phyloP scores from a whole-genome alignment of 2,329 filamentous ascomycete species.

The Diatrype stigma region DNA sequence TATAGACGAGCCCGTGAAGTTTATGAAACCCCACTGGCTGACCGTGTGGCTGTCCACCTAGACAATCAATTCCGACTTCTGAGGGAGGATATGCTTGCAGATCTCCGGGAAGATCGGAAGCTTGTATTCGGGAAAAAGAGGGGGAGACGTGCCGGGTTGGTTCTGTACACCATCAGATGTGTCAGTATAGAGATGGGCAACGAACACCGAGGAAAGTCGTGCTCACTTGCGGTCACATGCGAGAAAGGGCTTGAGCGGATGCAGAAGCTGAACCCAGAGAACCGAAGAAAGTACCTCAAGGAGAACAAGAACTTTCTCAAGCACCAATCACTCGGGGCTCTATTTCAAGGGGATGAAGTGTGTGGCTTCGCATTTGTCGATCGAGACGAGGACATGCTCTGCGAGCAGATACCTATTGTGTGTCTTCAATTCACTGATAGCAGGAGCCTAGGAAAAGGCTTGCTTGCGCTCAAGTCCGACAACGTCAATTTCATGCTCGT shows the following conservation, averaged over 20 bases:
- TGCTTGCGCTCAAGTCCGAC: not conserved
- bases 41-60: slow-evolving; percentile 46
- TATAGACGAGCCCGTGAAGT: slow-evolving; percentile 50
- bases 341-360: slow-evolving; percentile 46
- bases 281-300: slow-evolving; percentile 39
- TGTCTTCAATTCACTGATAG: slow-evolving; percentile 47
- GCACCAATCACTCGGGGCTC: slow-evolving; percentile 57
- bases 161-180: slow-evolving; percentile 30
- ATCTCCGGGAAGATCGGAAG: slow-evolving; percentile 53
- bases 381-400: slow-evolving; percentile 44
- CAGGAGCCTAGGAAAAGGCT: not conserved
- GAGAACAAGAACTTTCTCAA: slow-evolving; percentile 49
- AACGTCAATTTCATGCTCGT: slow-evolving; percentile 49
- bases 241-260: slow-evolving; percentile 41
- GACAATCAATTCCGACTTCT: slow-evolving; percentile 70
- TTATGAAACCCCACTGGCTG: slow-evolving; percentile 28
- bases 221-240: slow-evolving; percentile 37
- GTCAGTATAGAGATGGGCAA: slow-evolving; percentile 32
- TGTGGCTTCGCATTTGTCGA: slow-evolving; percentile 57
- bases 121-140: slow-evolving; percentile 39
- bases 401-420: slow-evolving; percentile 39
- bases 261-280: slow-evolving; percentile 14
- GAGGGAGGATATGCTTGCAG: slow-evolving; percentile 65
- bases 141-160: slow-evolving; percentile 33
- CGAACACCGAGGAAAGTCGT: slow-evolving; percentile 23